Evolutionary conservation across 805 yeast species (phyloP), one percentile per base, ranked within the genome.

Genomic region (Candida coquimbonensis): DNA sequence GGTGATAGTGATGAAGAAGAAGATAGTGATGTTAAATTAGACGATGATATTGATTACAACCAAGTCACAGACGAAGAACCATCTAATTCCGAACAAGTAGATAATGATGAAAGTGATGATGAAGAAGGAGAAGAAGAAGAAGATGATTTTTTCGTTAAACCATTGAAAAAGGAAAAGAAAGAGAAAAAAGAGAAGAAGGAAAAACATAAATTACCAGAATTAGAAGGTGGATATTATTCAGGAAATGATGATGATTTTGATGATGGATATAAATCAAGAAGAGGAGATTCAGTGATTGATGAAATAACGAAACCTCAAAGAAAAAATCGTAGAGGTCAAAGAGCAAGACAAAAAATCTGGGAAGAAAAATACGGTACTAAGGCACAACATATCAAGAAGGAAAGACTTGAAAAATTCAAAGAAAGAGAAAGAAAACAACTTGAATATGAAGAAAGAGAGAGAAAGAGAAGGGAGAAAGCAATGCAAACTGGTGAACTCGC

Each of bases 291-390:
- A 40, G 69, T 74, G 9, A 79, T 80, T 7, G 75, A 79, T 46
- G 72, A 69, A 40, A 67, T 73, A 4, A 79, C 81, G 1, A 63
- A 75, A 27, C 73, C 72, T 17, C 67, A 64, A 50, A 76, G 91
- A 51, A 88, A 89, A 56, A 93, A 93, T 64, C 75, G 99, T 67
- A 80, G 97, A 64, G 99, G 99, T 25, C 99, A 93, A 69, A 75
- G 98, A 49, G 99, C 97, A 1, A 81, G 99, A 68, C 93, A 91
- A 63, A 84, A 86, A 71, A 88, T 93, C 43, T 93, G 98, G 98
- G 99, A 89, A 61, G 70, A 77, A 66, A 91, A 93, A 63, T 93
- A 73, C 61, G 98, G 98, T 26, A 63, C 64, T 17, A 68, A 72
- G 25, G 99, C 99, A n/a, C 81, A 79, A 46, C 99, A 93, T 63